A percentile compares a stretch with the other conserved stretches of the same genome.
These are phyloP conservation scores for Leucocoprinus birnbaumii DNA, from an alignment of 768 basidiomycete genomes.

Conservation along the genomic window DNA sequence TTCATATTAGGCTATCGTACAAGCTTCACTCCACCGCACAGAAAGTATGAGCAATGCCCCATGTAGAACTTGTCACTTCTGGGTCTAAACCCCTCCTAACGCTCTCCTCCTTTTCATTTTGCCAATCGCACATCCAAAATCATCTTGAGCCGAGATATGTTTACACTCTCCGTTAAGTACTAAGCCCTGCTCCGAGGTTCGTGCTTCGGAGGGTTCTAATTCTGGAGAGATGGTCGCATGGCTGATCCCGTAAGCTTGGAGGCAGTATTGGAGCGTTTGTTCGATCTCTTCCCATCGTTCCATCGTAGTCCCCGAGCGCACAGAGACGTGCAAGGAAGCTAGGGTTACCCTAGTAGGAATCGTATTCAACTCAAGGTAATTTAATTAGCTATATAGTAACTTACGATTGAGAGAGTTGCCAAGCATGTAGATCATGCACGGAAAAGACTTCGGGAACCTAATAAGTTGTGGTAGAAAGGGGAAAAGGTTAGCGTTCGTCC, in stretches of 20 bases:
- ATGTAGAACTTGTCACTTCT: too few species aligned
- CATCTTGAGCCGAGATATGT: constrained; percentile 34
- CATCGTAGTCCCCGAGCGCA: constrained; percentile 41
- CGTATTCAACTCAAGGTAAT: constrained; percentile 6
- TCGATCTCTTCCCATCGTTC: constrained; percentile 51
- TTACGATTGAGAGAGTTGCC: constrained; percentile 54
- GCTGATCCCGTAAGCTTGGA: constrained; percentile 47
- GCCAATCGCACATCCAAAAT: constrained; percentile 40
- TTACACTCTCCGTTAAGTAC: constrained; percentile 22
- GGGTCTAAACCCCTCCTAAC: too few species aligned
- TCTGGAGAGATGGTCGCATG: constrained; percentile 58
- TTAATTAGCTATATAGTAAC: constrained; percentile 14
- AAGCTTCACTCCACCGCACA: too few species aligned
- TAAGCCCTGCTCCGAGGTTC: constrained; percentile 24
- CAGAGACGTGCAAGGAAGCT: constrained; percentile 53
- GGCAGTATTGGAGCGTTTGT: constrained; percentile 44
- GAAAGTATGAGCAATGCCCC: too few species aligned
- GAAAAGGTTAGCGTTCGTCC: too few species aligned
- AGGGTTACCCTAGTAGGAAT: constrained; percentile 36
- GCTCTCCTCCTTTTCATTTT: constrained; percentile 26
- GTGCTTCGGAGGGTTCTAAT: constrained; percentile 29
- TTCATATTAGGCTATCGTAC: too few species aligned
- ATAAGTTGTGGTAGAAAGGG: background rate
- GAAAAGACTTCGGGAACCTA: constrained; percentile 44
- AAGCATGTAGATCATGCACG: constrained; percentile 51